These are phyloP conservation scores for Datura wrightii DNA, from an alignment of 257 asterid species.

Conservation along the genomic window DNA sequence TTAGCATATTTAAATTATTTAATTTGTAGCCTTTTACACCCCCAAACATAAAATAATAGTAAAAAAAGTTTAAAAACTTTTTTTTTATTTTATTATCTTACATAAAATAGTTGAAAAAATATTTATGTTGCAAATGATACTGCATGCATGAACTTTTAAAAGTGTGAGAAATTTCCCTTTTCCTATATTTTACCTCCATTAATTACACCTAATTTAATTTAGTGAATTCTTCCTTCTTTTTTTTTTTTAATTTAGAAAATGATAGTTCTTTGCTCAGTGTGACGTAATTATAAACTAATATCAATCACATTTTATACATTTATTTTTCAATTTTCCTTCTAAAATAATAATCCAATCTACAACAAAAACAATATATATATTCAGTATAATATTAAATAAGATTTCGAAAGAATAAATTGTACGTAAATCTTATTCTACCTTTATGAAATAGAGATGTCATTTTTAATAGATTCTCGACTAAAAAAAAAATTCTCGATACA, in stretches of 20 bases:
- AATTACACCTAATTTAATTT: neutral
- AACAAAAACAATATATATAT: neutral
- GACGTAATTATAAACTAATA: neutral
- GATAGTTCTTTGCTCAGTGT: conserved; percentile 16
- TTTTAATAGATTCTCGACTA: too few species aligned
- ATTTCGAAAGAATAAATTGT: neutral
- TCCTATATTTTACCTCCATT: neutral
- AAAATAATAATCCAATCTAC: too few species aligned
- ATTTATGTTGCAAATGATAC: neutral
- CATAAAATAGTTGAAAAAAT: neutral
- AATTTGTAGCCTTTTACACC: neutral
- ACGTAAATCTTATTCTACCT: neutral
- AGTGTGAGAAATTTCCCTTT: neutral
- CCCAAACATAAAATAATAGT: neutral
- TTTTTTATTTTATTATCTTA: neutral
- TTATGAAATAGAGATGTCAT: too few species aligned
- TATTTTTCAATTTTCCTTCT: neutral
- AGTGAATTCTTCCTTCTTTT: too few species aligned
- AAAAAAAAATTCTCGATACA: too few species aligned
- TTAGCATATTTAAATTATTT: neutral
- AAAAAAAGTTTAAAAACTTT: neutral
- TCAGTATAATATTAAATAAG: neutral
- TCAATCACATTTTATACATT: neutral
- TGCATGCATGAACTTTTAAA: conserved; percentile 30
- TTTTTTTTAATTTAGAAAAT: neutral